Evolutionary conservation across 2,329 filamentous ascomycete genomes (phyloP), one percentile per base, ranked within the genome.

Genomic region (Exophiala viscosa): DNA sequence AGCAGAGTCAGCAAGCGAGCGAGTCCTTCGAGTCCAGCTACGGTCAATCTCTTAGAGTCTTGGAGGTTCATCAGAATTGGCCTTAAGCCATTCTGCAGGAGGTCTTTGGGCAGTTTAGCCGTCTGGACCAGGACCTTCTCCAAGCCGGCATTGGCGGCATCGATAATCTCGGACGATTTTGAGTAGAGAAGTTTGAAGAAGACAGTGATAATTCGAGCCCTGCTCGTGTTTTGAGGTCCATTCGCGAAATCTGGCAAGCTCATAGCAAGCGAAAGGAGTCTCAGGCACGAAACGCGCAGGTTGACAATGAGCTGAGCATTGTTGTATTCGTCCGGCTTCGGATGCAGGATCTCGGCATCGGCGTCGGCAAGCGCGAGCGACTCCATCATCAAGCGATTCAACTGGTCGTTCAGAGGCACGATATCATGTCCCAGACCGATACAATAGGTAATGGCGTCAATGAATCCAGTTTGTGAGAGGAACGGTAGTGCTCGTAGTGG

Each of bases 121-220:
- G 88, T 95, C 51, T 93, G 87, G 2, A 86, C 85, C 5, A 99
- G 79, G 7, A 97, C 91, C 18, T 88, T 87, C 64, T 89, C 90
- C 52, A 99, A 71, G 3, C 92, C 92, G 57, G 89, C 85, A 66
- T 96, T 96, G 5, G 95, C 93, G 3, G 93, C 92, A 53, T 93
- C 88, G 48, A 96, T 95, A 2, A 95, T 95, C 36, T 91, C 88
- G 42, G 87, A 85, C 3, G 91, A 95, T 65, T 95, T 90, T 0
- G 90, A 92, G 69, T 99, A 99, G 1, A 99, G 77, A 34, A 89
- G 95, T 66, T 96, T 97, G 80, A 99, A 99, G 73, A 99, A 99
- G 1, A 97, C 90, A 0, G 88, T 85, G 14, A 99, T 91, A 43
- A 97, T 95, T 40, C 83, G 77, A 55, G 77, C 73, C 54, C 78